Base-by-base conservation (phyloP, 208 protist genomes). In the Porcisia hertigi region DNA sequence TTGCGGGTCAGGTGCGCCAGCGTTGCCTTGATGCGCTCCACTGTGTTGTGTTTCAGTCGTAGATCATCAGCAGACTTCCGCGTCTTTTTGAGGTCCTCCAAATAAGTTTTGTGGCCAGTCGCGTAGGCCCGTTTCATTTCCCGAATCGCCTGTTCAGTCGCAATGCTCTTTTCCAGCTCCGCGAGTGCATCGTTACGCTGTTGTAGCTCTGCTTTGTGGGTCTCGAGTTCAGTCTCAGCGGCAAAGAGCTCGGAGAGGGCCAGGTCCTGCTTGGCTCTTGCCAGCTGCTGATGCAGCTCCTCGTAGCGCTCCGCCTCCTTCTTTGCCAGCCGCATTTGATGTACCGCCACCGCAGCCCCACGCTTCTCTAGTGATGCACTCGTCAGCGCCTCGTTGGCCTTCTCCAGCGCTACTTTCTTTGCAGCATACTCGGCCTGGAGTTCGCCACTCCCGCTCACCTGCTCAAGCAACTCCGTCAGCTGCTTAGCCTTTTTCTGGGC, bases 401-500 rank as follows among this genome's bases (percentile, higher is more conserved):
- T 57, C 43, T 98, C 81, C 58, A 98, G 71, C 1, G 88, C 85
- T 47, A 69, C 54, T 55, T 95, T 90, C 43, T 88, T 76, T 1
- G 66, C 55, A 12, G 98, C 90, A 85, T 99, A 99, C 76, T 99
- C 98, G 0, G 74, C 59, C 53, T 92, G 89, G 1, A 99, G 89
- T 36, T 98, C 92, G 7, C 70, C 93, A 58, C 97, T 99, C 30
- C 98, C 97, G 80, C 92, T 98, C 30, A 99, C 89, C 49, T 97
- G 76, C 80, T 99, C 99, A 14, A 99, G 88, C n/a, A 99, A 76
- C 47, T 92, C 88, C 8, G 98, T 99, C 23, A 99, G 87, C 73
- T 99, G 93, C 67, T 93, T 91, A 25, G 97, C 92, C 45, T 85
- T 94, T 73, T 99, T 98, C n/a, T 92, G 88, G 5, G 98, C 98